Percentiles rank a stretch among this genome's conserved stretches.
Conservation (phyloP, 2,329 filamentous ascomycete genomes). For the Monascus ruber region DNA sequence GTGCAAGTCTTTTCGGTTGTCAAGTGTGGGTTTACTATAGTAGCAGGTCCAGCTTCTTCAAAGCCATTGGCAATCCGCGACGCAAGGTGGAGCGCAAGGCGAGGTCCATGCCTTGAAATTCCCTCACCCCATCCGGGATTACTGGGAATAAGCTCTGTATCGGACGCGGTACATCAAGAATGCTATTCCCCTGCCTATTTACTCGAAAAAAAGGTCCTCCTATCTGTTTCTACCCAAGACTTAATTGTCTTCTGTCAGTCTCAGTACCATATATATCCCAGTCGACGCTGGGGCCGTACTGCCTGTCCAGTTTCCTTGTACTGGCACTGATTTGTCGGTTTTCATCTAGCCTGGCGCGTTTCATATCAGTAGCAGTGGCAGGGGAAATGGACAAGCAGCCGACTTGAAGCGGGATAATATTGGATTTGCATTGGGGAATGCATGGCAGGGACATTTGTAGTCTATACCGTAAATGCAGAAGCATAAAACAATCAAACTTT, state of each 20-base stretch:
- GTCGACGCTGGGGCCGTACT: conserved; percentile 5
- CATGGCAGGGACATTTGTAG: not conserved
- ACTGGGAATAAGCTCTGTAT: conserved; percentile 39
- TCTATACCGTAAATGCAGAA: no score
- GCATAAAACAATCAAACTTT: no score
- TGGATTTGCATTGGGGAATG: not conserved
- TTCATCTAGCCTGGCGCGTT: conserved; percentile 2
- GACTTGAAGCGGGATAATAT: not conserved
- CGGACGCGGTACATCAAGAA: conserved; percentile 39
- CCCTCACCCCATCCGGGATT: conserved; percentile 10
- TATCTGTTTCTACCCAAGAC: not conserved
- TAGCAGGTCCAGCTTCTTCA: not conserved
- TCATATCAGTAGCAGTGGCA: conserved; percentile 7
- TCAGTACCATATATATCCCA: conserved; percentile 5
- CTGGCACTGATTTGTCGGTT: conserved; percentile 12
- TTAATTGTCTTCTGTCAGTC: not conserved
- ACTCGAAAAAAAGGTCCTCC: conserved; percentile 2
- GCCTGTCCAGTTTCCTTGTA: conserved; percentile 3
- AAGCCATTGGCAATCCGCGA: conserved; percentile 26
- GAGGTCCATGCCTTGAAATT: conserved; percentile 41
- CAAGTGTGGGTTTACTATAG: no score
- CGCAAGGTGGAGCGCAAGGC: conserved; percentile 44
- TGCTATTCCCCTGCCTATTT: conserved; percentile 3
- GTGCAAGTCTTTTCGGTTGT: conserved; percentile 1
- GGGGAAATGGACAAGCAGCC: not conserved